Conservation (phyloP, 2,329 filamentous ascomycete genomes). For the Penicillium decumbens region DNA sequence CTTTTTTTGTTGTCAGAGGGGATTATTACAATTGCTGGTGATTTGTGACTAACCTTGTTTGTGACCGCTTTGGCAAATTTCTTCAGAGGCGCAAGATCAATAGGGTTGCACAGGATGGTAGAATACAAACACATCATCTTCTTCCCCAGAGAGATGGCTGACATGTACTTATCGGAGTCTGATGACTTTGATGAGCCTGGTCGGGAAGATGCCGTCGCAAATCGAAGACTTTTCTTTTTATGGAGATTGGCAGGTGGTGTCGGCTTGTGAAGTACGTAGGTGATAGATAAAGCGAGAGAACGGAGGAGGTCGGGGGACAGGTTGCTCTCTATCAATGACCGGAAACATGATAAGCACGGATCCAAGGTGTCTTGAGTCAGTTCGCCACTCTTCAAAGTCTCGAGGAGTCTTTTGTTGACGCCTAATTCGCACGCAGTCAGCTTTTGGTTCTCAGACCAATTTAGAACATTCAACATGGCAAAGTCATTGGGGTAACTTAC, state of each 20-base stretch:
- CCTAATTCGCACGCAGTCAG: conserved; percentile 48
- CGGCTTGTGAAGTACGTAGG: conserved; percentile 75
- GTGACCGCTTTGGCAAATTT: conserved; percentile 94
- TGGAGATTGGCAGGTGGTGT: conserved; percentile 41
- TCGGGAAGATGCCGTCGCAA: conserved; percentile 28
- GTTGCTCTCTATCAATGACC: conserved; percentile 72
- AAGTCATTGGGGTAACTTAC: conserved; percentile 50
- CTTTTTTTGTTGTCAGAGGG: conserved; percentile 41
- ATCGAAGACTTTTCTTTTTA: conserved; percentile 45
- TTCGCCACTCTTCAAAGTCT: conserved; percentile 81
- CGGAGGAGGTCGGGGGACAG: conserved; percentile 80
- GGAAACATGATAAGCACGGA: conserved; percentile 73
- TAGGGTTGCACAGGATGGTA: conserved; percentile 69
- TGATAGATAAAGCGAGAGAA: conserved; percentile 84
- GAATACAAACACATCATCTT: conserved; percentile 73
- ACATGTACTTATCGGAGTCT: conserved; percentile 31
- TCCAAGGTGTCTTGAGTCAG: conserved; percentile 68
- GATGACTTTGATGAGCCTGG: conserved; percentile 32
- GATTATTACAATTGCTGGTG: neutral
- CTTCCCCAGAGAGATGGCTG: conserved; percentile 67
- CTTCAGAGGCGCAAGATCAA: conserved; percentile 64
- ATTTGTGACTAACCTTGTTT: conserved; percentile 64
- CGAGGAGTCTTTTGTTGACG: conserved; percentile 82
- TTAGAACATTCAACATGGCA: conserved; percentile 15
- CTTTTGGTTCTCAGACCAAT: neutral